Conservation (phyloP, 345 rosid species). For the Camelina laxa region DNA sequence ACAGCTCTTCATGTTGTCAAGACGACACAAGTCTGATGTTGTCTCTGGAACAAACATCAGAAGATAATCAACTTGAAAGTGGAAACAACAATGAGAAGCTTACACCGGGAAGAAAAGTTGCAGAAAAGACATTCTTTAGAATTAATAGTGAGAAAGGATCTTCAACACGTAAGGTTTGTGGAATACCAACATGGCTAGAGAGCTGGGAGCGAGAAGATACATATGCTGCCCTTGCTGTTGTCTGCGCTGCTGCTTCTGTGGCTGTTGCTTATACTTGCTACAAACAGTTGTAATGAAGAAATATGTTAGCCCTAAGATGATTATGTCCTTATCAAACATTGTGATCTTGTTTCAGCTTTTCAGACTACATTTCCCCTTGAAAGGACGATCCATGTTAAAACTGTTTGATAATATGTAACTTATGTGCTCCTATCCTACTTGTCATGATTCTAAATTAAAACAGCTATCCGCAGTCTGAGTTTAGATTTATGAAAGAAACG, state of each 20-base stretch:
- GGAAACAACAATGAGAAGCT: conserved; percentile 44
- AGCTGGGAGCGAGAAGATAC: conserved; percentile 96
- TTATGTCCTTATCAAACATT: conserved; percentile 26
- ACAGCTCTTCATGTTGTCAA: conserved; percentile 53
- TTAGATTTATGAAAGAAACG: not conserved
- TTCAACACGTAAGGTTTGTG: conserved; percentile 53
- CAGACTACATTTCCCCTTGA: conserved; percentile 27
- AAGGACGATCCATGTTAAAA: conserved; percentile 20
- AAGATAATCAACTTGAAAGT: conserved; percentile 39
- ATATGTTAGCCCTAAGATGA: conserved; percentile 16
- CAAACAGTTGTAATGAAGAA: conserved; percentile 57
- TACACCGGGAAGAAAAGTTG: conserved; percentile 61
- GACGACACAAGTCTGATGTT: conserved; percentile 38
- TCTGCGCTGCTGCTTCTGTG: conserved; percentile 81
- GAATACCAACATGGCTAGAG: conserved; percentile 80
- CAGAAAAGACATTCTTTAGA: conserved; percentile 48
- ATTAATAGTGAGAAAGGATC: conserved; percentile 59
- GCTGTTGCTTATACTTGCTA: conserved; percentile 76
- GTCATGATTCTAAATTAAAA: not conserved
- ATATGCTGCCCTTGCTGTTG: conserved; percentile 81
- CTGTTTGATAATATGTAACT: conserved; percentile 22
- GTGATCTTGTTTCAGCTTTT: conserved; percentile 24
- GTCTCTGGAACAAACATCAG: conserved; percentile 50
- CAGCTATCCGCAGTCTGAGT: not conserved
- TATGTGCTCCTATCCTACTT: conserved; percentile 8